A percentile compares a stretch with the other conserved stretches of the same genome.
These are phyloP conservation scores for Cephaloascus albidus DNA, from an alignment of 805 yeast genomes.

Conservation along the genomic window DNA sequence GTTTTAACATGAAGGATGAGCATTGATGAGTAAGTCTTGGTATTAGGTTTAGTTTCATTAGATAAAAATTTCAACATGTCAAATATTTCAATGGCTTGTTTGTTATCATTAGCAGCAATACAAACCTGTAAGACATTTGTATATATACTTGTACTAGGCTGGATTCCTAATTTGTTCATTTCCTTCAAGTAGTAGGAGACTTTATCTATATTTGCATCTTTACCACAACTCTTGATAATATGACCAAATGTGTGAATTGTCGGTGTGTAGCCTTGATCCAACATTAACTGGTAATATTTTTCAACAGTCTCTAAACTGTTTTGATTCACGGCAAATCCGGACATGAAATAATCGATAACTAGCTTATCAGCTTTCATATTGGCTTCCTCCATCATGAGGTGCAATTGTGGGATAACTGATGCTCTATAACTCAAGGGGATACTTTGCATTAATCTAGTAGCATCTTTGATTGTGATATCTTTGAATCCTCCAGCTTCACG, in stretches of 20 bases:
- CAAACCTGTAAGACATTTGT: constrained; percentile 55
- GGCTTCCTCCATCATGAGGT: constrained; percentile 25
- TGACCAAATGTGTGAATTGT: constrained; percentile 32
- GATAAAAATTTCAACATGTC: constrained; percentile 81
- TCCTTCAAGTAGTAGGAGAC: constrained; percentile 26
- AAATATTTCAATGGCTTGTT: constrained; percentile 65
- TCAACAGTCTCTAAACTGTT: constrained; percentile 19
- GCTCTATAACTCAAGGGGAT: constrained; percentile 32
- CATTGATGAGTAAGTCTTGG: constrained; percentile 61
- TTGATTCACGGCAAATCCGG: constrained; percentile 18
- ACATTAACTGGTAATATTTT: constrained; percentile 15
- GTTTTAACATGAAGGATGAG: constrained; percentile 55
- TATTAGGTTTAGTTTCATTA: constrained; percentile 54
- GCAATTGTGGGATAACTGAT: constrained; percentile 22
- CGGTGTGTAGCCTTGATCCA: constrained; percentile 14
- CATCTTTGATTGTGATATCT: constrained; percentile 20
- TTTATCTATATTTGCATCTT: constrained; percentile 21
- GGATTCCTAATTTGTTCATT: constrained; percentile 25
- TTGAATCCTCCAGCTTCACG: constrained; percentile 23
- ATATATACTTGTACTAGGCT: constrained; percentile 37
- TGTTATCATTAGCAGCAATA: constrained; percentile 38
- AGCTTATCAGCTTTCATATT: constrained; percentile 17
- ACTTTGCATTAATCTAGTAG: constrained; percentile 21
- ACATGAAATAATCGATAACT: constrained; percentile 27
- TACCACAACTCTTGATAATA: constrained; percentile 36